Conservation (phyloP, 2,329 filamentous ascomycete genomes). For the Didymella pomorum region DNA sequence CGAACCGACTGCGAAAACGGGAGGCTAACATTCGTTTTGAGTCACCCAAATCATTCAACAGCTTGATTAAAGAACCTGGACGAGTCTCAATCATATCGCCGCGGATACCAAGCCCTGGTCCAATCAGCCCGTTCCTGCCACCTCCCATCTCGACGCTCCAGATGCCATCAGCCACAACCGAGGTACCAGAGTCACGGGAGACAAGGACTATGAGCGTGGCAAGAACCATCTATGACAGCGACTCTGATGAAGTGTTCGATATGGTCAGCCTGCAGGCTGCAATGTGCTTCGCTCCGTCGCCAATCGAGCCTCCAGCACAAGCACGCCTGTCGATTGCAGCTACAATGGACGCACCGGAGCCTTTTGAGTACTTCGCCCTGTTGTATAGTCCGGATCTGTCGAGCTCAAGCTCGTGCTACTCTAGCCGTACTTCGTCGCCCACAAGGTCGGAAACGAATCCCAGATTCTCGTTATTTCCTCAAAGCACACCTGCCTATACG, state of each 20-base stretch:
- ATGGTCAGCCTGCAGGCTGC: conserved; percentile 12
- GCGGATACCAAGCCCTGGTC: conserved; percentile 15
- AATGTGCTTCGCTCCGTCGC: conserved; percentile 13
- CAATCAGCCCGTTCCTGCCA: conserved; percentile 17
- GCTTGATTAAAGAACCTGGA: conserved; percentile 9
- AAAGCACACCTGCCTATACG: not conserved
- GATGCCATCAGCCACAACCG: not conserved
- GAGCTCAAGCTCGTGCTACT: conserved; percentile 13
- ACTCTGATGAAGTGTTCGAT: conserved; percentile 6
- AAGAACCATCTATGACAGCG: conserved; percentile 12
- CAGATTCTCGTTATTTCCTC: conserved; percentile 3
- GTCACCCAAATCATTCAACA: conserved; percentile 4
- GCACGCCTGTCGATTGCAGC: conserved; percentile 9
- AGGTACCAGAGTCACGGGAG: not conserved
- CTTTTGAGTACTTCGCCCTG: conserved; percentile 3
- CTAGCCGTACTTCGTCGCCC: conserved; percentile 10
- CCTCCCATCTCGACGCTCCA: conserved; percentile 8
- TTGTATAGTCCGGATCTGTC: conserved; percentile 1
- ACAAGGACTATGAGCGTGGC: not conserved
- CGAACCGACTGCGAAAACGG: conserved; percentile 12
- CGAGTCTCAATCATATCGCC: conserved; percentile 18
- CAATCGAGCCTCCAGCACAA: conserved; percentile 6
- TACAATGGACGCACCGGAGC: not conserved
- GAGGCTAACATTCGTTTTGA: conserved; percentile 14
- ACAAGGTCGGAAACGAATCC: conserved; percentile 2